Evolutionary conservation across 225 moss, liverwort and hornwort species (phyloP).

Genomic region (Polytrichum commune): DNA sequence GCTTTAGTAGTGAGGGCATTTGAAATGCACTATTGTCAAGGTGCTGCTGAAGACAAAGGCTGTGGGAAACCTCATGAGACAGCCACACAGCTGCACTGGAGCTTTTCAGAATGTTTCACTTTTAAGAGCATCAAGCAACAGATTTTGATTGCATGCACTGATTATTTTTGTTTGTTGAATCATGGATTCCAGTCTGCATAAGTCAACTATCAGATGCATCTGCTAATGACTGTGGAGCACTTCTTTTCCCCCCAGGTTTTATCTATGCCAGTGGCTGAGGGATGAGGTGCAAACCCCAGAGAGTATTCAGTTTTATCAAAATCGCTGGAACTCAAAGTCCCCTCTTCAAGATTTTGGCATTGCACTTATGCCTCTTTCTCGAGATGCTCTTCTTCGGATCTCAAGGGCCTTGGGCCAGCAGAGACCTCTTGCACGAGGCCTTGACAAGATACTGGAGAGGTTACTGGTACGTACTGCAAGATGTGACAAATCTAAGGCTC

Average conservation of each 20-base stretch:
- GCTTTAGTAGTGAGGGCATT: not conserved
- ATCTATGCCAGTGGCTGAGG: conserved; percentile 94
- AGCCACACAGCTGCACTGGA: too few species aligned
- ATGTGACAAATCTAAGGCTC: not conserved
- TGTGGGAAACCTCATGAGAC: too few species aligned
- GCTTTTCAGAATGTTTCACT: too few species aligned
- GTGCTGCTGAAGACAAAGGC: too few species aligned
- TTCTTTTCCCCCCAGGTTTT: conserved; percentile 53
- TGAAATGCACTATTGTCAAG: too few species aligned
- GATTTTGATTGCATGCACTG: too few species aligned
- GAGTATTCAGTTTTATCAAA: conserved; percentile 65
- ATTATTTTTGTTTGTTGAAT: not conserved
- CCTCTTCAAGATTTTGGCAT: conserved; percentile 78
- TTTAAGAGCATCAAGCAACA: too few species aligned
- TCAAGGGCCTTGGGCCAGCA: conserved; percentile 80
- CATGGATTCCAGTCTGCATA: not conserved
- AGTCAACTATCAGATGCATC: not conserved
- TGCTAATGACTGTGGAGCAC: not conserved
- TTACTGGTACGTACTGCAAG: conserved; percentile 49
- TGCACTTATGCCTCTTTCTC: conserved; percentile 59
- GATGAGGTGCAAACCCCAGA: conserved; percentile 67
- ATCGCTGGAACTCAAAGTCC: conserved; percentile 61
- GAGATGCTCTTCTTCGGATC: conserved; percentile 67
- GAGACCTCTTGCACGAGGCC: conserved; percentile 88
- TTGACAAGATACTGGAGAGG: conserved; percentile 91